Base-by-base conservation (phyloP, 495 filamentous ascomycete genomes). In the Glarea lozoyensis region DNA sequence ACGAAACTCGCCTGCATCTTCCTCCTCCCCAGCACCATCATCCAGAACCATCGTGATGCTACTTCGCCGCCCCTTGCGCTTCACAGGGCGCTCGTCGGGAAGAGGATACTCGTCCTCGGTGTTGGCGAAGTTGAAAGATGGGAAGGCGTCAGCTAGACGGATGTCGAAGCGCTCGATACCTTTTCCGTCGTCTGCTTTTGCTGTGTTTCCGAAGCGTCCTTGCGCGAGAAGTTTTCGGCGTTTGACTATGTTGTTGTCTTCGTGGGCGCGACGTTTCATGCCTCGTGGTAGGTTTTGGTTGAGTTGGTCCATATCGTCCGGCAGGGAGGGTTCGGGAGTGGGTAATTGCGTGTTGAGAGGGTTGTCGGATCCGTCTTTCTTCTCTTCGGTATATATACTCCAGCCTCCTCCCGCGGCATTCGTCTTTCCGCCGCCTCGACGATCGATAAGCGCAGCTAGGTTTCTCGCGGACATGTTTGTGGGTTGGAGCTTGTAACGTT, bases 341-440 rank as follows among this genome's bases (percentile, higher is more conserved):
- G 43, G 49, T 13, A 56, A n/a, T 19, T 53, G 42, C 1, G 39
- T 42, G 30, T 57, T 52, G 25, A 59, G 35, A 10, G 56, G 56
- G n/a, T 45, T 54, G 21, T 53, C 44, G 19, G 32, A 37, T 20
- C 25, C 25, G 16, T 49, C 45, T 19, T 42, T 50, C 16, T 65
- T 73, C 21, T 76, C 72, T 42, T 83, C 79, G 2, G 79, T 75
- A 51, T 92, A 94, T 3, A 87, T 69, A 40, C 81, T 73, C 73
- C 85, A 94, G 9, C 82, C 86, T 1, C 86, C 87, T 6, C 73
- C 75, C 2, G 85, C 80, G 2, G 68, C 66, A 50, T 82, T 84
- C 7, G 70, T 78, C 17, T 81, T 66, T 0, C 76, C 81, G 0
- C 77, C 60, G 4, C 88, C 87, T 2, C 84, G 70, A 15, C 80